Evolutionary conservation across 2,329 filamentous ascomycete genomes (phyloP), one percentile per base, ranked within the genome.

Genomic region (Botrytis elliptica): DNA sequence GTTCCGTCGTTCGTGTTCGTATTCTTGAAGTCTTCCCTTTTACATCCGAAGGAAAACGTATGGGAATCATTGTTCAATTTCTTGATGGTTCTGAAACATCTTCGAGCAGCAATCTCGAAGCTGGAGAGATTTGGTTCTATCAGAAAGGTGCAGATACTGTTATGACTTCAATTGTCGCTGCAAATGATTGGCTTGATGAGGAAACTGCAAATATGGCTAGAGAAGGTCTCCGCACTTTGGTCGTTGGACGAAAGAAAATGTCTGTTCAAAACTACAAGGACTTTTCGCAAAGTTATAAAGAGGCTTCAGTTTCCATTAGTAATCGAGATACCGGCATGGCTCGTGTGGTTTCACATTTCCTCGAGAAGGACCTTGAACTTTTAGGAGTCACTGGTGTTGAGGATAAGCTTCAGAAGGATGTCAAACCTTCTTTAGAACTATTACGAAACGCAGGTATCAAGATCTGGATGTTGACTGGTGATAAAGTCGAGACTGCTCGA

Each of bases 171-270:
- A 98, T 99, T 77, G 96, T 99, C 52, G 93, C 92, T 12, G 90
- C 95, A 29, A 99, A 98, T 80, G 96, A 99, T 84, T 99, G 96
- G 97, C 89, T 99, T 0, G 96, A 99, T 78, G 96, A 99, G 82
- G 96, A 99, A 82, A 98, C 96, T 0, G 93, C 94, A n/a, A 99
- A 99, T 82, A 99, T 99, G 97, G 97, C 97, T 9, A 91, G 96
- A 66, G 97, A 99, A 85, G 96, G 96, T 57, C 85, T 99, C 68
- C 91, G 96, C 74, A 99, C 96, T 0, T 87, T 99, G 9, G 96
- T 99, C 9, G 92, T 99, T 40, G 97, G 96, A n/a, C 90, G 97
- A 65, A 97, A 96, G 82, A 91, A 90, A 78, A 86, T 99, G 9
- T 95, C 94, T 0, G 79, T 85, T 9, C 88, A 92, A 77, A 92